Conservation (phyloP, 805 yeast species). For the Priceomyces melissophilus region DNA sequence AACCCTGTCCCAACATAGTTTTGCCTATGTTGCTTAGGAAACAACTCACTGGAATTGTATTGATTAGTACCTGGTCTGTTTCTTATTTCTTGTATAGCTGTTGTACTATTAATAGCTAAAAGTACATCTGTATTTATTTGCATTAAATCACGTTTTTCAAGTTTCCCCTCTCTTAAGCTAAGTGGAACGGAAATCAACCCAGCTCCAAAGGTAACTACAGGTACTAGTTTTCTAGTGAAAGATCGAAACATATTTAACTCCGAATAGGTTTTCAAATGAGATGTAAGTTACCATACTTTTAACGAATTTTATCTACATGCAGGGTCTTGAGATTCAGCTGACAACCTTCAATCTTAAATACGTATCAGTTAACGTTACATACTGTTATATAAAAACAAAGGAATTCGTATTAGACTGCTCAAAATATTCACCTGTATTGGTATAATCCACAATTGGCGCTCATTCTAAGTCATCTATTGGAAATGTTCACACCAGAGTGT, state of each 20-base stretch:
- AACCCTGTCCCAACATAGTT: slow-evolving; percentile 73
- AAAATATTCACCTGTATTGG: too few species aligned
- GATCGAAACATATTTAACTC: slow-evolving; percentile 21
- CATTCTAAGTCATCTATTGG: slow-evolving; percentile 7
- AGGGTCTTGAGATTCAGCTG: too few species aligned
- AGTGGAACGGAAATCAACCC: slow-evolving; percentile 28
- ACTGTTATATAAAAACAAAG: too few species aligned
- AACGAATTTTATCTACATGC: too few species aligned
- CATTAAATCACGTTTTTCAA: slow-evolving; percentile 10
- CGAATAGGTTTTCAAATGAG: too few species aligned
- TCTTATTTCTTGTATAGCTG: slow-evolving; percentile 16
- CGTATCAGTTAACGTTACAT: too few species aligned
- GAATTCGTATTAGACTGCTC: too few species aligned
- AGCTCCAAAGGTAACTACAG: slow-evolving; percentile 28
- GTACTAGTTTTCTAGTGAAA: slow-evolving; percentile 22
- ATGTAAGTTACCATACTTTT: too few species aligned
- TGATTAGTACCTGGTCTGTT: slow-evolving; percentile 10
- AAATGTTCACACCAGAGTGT: slow-evolving; percentile 26
- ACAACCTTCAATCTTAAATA: too few species aligned
- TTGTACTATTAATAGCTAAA: slow-evolving; percentile 14
- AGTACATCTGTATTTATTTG: slow-evolving; percentile 19
- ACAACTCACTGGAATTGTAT: slow-evolving; percentile 14
- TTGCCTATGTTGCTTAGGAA: slow-evolving; percentile 57
- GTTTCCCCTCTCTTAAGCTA: slow-evolving; percentile 19
- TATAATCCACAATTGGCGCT: background rate